Evolutionary conservation across 495 filamentous ascomycete species (phyloP), one percentile per base, ranked within the genome.

Genomic region (Penicillium coffeae): DNA sequence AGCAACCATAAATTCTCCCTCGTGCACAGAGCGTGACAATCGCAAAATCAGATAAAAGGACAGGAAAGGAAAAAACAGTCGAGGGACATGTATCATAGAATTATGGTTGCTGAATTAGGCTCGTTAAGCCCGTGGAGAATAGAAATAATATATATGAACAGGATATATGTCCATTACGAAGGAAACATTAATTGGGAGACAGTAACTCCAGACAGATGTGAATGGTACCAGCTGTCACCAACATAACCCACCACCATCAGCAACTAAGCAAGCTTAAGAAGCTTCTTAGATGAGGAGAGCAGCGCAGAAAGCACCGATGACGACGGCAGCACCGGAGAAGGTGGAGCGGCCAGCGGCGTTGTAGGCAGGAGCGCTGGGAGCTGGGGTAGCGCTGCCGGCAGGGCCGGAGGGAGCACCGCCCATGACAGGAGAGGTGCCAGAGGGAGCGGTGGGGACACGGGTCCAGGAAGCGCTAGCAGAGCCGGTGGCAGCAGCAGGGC

Each of bases 261-360:
- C 25, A 10, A 30, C 25, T 5, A 30, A 30, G 25, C 25, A n/a
- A n/a, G 25, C 25, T 30, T 10, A 30, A 30, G 25, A 10, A 4
- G 10, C 25, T 30, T 30, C 25, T 30, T 30, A 30, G 25, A 30
- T 30, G 49, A 65, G 53, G 32, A 51, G 57, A 41, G 50, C 41
- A 20, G 51, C 48, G 38, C 38, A 46, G 25, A 63, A 16, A 37
- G 57, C 57, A 39, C 60, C 62, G 25, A 65, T 49, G 30, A 50
- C 50, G 5, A 57, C 52, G 5, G 54, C 57, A n/a, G 57, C 19
- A 18, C 54, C 57, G 42, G 62, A 65, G 22, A 65, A 40, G 27
- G 58, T 58, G 38, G 60, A 42, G 22, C 56, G 62, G 38, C 60
- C 60, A 27, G 62, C 62, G 3, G 60, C 62, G 54, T 63, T 63